These are phyloP conservation scores for Salix exigua DNA, from an alignment of 345 rosid species.

Conservation along the genomic window DNA sequence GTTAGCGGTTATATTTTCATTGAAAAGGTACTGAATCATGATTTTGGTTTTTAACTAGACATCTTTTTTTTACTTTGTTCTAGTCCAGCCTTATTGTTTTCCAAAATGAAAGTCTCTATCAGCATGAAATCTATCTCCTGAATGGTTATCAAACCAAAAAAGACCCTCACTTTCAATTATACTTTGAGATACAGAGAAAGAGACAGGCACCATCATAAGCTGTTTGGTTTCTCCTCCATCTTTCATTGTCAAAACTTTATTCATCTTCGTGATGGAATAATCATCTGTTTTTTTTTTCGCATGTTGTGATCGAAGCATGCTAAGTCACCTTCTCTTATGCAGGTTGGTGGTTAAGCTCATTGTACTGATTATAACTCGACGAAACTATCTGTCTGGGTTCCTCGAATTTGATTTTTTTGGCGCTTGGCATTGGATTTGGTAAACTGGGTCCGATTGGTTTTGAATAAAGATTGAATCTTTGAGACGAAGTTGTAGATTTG, in stretches of 20 bases:
- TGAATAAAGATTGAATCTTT: slow-evolving; percentile 21
- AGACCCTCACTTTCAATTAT: slow-evolving; percentile 19
- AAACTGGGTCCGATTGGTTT: slow-evolving; percentile 30
- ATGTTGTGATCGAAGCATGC: slow-evolving; percentile 8
- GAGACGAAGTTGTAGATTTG: slow-evolving; percentile 25
- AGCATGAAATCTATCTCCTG: slow-evolving; percentile 33
- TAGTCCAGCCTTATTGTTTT: slow-evolving; percentile 8
- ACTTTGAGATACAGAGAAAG: slow-evolving; percentile 19
- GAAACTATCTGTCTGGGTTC: slow-evolving; percentile 14
- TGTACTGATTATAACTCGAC: slow-evolving; percentile 3
- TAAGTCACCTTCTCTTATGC: slow-evolving; percentile 13
- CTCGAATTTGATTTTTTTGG: slow-evolving; percentile 19
- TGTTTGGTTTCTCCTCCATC: not conserved
- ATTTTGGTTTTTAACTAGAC: slow-evolving; percentile 8
- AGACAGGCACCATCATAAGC: not conserved
- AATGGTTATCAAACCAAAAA: slow-evolving; percentile 31
- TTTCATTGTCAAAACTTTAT: slow-evolving; percentile 25
- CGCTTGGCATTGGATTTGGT: slow-evolving; percentile 21
- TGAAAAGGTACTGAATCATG: slow-evolving; percentile 28
- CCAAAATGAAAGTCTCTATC: slow-evolving; percentile 30
- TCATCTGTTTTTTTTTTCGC: slow-evolving; percentile 19
- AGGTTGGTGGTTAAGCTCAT: slow-evolving; percentile 22
- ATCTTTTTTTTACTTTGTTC: slow-evolving; percentile 21
- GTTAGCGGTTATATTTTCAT: slow-evolving; percentile 2
- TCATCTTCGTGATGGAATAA: slow-evolving; percentile 22